phyloP scores from a whole-genome alignment of 108 stramenopile genomes.

The Cyclotella baltica region DNA sequence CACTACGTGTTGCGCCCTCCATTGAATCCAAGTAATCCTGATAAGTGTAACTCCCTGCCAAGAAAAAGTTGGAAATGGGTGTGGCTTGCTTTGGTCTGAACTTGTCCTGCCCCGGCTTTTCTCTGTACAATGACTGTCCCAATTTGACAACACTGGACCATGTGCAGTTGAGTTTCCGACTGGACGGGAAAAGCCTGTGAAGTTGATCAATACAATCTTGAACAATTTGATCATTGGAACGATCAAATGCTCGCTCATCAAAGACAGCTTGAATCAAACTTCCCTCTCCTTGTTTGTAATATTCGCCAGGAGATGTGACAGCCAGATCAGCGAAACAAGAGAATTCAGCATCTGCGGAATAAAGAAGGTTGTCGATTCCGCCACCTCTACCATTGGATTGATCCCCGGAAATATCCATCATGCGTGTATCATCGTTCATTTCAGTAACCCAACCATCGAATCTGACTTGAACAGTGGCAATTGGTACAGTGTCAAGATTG shows the following conservation, averaged over 20 bases:
- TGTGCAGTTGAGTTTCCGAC: constrained; percentile 92
- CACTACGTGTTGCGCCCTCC: constrained; percentile 96
- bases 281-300: constrained; percentile 95
- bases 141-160: constrained; percentile 96
- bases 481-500: constrained; percentile 95
- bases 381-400: constrained; percentile 86
- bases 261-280: constrained; percentile 92
- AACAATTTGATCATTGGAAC: constrained; percentile 85
- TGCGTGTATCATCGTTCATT: constrained; percentile 84
- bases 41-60: constrained; percentile 97
- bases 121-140: constrained; percentile 92
- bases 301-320: constrained; percentile 91
- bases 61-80: constrained; percentile 96
- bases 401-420: constrained; percentile 91
- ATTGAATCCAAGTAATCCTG: constrained; percentile 98
- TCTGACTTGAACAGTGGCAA: constrained; percentile 96
- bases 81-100: constrained; percentile 95
- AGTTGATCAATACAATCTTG: constrained; percentile 89
- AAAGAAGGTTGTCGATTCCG: constrained; percentile 95
- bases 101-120: constrained; percentile 94
- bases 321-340: constrained; percentile 98
- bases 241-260: constrained; percentile 84
- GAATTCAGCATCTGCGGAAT: constrained; percentile 96
- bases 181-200: constrained; percentile 89
- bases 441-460: constrained; percentile 99